Evolutionary conservation across 163 green algal genomes (phyloP), one percentile per base, ranked within the genome.

Genomic region (Coccomyxa subellipsoidea): DNA sequence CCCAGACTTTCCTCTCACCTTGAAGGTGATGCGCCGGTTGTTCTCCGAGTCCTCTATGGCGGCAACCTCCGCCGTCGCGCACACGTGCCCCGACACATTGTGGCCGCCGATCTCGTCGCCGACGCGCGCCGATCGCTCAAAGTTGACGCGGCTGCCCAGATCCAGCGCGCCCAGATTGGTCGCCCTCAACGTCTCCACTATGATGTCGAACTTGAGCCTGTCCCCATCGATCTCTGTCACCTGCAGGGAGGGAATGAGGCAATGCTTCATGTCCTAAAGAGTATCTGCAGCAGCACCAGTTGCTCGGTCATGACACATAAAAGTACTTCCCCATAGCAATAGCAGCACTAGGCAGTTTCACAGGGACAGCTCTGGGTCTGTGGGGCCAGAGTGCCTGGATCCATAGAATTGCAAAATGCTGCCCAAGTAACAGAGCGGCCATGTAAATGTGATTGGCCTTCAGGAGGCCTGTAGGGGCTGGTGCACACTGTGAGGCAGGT

Each of bases 31-130:
- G 32, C 86, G 84, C 4, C 84, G 82, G 85, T 98, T 98, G 84
- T 98, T 93, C 38, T 91, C 88, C 4, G 82, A 92, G 66, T 93
- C 72, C 80, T 93, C 82, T 27, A 96, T 84, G 0, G 76, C 38
- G 0, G 77, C 47, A 23, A 98, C 92, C 18, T 35, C 79, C 4
- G 94, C 97, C 7, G 87, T 96, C 71, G 88, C 95, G 86, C 97
- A 91, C 1, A 99, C 89, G 83, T 99, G 96, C 5, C 96, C 96
- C 4, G 90, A 96, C 15, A 98, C 93, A 73, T 92, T 95, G 90
- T 99, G 96, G 0, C 96, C 96, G 0, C 96, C 96, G 70, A 99
- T 98, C 88, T 99, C 97, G 81, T 99, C 97, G 0, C 97, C 97
- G n/a, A 96, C 85, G 12, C 90, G 87, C 4, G 93, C 94, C 10